Conservation (phyloP, 176 grass and related monocot species). For the Rhynchospora breviuscula region DNA sequence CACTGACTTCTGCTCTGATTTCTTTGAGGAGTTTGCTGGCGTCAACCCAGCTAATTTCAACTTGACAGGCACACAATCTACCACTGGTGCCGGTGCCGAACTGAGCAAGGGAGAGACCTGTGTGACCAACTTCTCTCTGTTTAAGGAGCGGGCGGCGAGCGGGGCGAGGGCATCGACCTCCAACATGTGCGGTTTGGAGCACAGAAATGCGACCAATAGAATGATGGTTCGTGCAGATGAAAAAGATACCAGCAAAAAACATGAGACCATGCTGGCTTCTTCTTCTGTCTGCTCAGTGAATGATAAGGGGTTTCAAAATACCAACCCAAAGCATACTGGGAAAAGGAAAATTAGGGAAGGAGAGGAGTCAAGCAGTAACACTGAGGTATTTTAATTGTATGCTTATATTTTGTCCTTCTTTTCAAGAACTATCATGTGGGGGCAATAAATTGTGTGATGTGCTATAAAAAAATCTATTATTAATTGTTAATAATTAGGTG, state of each 20-base stretch:
- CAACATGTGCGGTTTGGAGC: not conserved
- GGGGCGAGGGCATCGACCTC: conserved; percentile 1
- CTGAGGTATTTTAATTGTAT: conserved; percentile 7
- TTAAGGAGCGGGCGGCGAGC: not conserved
- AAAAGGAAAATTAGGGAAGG: conserved; percentile 37
- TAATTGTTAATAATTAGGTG: not conserved
- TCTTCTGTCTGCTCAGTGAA: not conserved
- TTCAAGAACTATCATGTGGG: not conserved
- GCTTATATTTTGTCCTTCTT: not conserved
- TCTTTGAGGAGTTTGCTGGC: not conserved
- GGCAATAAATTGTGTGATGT: not conserved
- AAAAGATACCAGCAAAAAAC: not conserved
- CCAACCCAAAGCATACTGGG: not conserved
- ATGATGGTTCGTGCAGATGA: not conserved
- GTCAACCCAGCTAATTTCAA: not conserved
- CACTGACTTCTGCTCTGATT: not conserved
- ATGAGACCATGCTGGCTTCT: not conserved
- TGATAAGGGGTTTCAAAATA: not conserved
- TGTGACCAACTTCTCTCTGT: not conserved
- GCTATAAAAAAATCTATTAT: not conserved
- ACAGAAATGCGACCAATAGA: not conserved
- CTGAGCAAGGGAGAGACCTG: not conserved
- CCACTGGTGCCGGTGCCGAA: not conserved
- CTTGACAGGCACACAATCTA: not conserved
- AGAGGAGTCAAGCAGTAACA: conserved; percentile 28